Evolutionary conservation across 371 early-diverging fungal genomes (phyloP), one percentile per base, ranked within the genome.

Genomic region (Zopfochytrium polystomum): DNA sequence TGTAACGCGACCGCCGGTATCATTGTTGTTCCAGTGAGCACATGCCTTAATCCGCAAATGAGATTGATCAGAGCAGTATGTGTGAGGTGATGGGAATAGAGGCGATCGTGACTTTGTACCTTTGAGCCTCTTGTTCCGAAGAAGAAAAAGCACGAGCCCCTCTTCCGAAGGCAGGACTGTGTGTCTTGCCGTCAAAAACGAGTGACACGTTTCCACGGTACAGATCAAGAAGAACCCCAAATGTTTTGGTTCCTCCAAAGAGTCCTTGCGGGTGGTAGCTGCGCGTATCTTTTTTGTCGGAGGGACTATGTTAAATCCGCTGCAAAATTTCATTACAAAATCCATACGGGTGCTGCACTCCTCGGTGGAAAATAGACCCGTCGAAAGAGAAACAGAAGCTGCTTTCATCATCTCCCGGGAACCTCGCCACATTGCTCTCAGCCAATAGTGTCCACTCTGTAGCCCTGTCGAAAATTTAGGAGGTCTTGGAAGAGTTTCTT

Each of bases 171-270:
- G 68, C 79, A 6, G 58, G 52, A 1, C 59, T 60, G 0, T 44
- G 35, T 3, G 70, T 15, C 29, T 60, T 56, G 2, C 69, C 71
- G 25, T 78, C 76, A 2, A 68, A 33, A 3, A 77, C 76, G 18
- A 79, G 51, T 20, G 31, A 27, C 9, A 77, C 50, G 13, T 51
- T 35, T 18, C 79, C 77, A 0, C 42, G 49, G 26, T 65, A 60
- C 4, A 81, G 26, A 63, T 81, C 78, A 0, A 74, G 61, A 0
- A 81, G 22, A 3, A 81, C 26, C 1, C 78, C 81, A 29, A 61
- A 68, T 3, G 79, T 76, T 51, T 67, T 66, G 11, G 66, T 42
- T 2, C 72, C 72, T 30, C 43, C 50, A 53, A 68, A 72, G n/a
- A 62, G 55, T 9, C 47, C n/a, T n/a, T n/a, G n/a, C n/a, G 7